Evolutionary conservation across 768 basidiomycete species (phyloP).

Genomic region (Agrocybe chaxingu): DNA sequence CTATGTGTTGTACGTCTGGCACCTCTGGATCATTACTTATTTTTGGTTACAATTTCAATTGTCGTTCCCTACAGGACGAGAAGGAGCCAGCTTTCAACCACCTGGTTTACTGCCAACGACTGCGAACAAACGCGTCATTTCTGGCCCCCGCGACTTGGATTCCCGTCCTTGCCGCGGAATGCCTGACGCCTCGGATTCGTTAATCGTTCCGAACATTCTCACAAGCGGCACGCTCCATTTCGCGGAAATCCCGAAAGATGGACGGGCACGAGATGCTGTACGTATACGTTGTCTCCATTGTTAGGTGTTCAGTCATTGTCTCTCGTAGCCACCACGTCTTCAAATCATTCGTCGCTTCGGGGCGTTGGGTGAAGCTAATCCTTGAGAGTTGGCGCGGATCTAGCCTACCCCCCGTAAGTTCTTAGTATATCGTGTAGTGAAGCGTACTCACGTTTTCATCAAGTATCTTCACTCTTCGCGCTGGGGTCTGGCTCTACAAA

Average conservation of each 20-base stretch:
- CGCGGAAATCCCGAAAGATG: conserved; percentile 50
- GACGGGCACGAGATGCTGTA: conserved; percentile 62
- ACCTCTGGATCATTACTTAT: neutral
- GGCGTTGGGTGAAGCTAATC: too few species aligned
- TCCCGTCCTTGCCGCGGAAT: conserved; percentile 7
- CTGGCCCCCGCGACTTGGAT: neutral
- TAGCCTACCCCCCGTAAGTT: too few species aligned
- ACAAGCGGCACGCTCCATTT: conserved; percentile 62
- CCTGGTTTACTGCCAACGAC: neutral
- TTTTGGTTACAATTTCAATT: neutral
- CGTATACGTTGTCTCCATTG: too few species aligned
- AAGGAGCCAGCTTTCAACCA: conserved; percentile 83
- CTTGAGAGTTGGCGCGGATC: too few species aligned
- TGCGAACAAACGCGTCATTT: conserved; percentile 2
- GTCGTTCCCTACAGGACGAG: conserved; percentile 55
- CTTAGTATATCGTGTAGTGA: too few species aligned
- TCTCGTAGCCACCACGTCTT: too few species aligned
- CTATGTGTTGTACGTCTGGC: conserved; percentile 65
- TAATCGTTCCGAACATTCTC: conserved; percentile 57
- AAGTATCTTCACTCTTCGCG: too few species aligned
- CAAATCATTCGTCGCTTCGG: too few species aligned
- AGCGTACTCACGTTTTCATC: too few species aligned
- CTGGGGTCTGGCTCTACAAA: too few species aligned
- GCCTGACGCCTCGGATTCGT: conserved; percentile 15
- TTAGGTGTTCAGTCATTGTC: too few species aligned